A percentile compares a stretch with the other conserved stretches of the same genome.
Evolutionary conservation across 768 basidiomycete species (phyloP).

Genomic region (Infundibulicybe gibba): DNA sequence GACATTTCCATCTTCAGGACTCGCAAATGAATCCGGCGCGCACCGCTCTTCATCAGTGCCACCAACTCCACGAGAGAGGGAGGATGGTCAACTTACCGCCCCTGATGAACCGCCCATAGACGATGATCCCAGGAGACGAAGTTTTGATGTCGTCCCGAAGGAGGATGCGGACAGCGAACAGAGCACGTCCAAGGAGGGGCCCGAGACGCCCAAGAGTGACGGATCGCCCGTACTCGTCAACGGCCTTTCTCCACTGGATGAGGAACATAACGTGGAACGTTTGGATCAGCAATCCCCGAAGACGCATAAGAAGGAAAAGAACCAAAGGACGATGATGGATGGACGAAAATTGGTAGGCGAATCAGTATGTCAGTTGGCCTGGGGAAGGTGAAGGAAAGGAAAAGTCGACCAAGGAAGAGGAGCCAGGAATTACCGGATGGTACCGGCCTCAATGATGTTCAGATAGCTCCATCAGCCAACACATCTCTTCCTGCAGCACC

Average conservation of each 20-base stretch:
- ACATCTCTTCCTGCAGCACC: slow-evolving; percentile 1
- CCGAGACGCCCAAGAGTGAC: slow-evolving; percentile 21
- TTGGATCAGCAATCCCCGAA: slow-evolving; percentile 21
- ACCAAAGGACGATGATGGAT: slow-evolving; percentile 36
- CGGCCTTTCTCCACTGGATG: slow-evolving; percentile 17
- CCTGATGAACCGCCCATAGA: slow-evolving; percentile 31
- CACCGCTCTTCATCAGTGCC: slow-evolving; percentile 62
- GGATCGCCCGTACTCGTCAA: slow-evolving; percentile 19
- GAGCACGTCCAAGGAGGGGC: slow-evolving; percentile 13
- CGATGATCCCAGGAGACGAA: slow-evolving; percentile 37
- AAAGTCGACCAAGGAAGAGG: slow-evolving; percentile 25
- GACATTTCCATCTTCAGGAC: slow-evolving; percentile 24
- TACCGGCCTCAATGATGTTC: neutral
- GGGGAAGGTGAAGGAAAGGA: slow-evolving; percentile 32
- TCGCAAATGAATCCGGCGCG: slow-evolving; percentile 18
- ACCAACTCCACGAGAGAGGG: slow-evolving; percentile 26
- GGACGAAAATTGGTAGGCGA: slow-evolving; percentile 64
- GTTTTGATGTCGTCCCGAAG: slow-evolving; percentile 34
- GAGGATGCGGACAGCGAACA: slow-evolving; percentile 11
- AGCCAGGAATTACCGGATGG: slow-evolving; percentile 8
- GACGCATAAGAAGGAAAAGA: slow-evolving; percentile 28
- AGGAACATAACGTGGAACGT: slow-evolving; percentile 33
- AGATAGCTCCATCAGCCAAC: neutral
- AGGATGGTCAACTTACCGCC: slow-evolving; percentile 20
- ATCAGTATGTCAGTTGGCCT: slow-evolving; percentile 59